These are phyloP conservation scores for Paramecium octaurelia DNA, from an alignment of 73 alveolate genomes.

Conservation along the genomic window DNA sequence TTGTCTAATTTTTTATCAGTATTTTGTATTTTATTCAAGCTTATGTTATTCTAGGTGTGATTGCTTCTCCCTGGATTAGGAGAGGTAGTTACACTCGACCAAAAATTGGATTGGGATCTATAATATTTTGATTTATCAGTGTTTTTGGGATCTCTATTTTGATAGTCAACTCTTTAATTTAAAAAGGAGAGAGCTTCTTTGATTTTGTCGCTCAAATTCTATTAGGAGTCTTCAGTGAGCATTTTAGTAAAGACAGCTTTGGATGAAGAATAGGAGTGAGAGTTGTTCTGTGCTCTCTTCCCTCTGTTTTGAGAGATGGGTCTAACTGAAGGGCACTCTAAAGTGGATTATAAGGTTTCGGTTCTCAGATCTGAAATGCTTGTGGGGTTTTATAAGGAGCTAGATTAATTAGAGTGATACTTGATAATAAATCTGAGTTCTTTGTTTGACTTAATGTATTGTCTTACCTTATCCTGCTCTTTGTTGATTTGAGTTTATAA, in stretches of 20 bases:
- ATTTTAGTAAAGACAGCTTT: neutral
- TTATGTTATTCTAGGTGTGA: neutral
- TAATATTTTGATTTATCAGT: neutral
- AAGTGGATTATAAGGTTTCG: neutral
- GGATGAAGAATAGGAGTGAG: neutral
- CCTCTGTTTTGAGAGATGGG: neutral
- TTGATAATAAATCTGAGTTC: neutral
- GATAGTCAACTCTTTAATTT: neutral
- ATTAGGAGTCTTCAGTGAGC: neutral
- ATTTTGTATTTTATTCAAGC: neutral
- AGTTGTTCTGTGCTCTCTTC: neutral
- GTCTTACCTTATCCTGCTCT: neutral
- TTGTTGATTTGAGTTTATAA: neutral
- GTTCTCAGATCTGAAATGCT: neutral
- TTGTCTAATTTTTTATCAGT: neutral
- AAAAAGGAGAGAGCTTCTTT: neutral
- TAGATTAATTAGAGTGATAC: neutral
- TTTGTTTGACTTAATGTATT: neutral
- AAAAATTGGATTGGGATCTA: neutral
- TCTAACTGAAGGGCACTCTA: neutral
- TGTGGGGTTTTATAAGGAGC: neutral
- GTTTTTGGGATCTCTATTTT: neutral
- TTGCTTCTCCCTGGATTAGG: neutral
- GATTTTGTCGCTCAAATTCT: neutral
- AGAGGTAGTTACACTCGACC: neutral